Evolutionary conservation across 495 filamentous ascomycete genomes (phyloP).

Genomic region (Aspergillus ellipticus): DNA sequence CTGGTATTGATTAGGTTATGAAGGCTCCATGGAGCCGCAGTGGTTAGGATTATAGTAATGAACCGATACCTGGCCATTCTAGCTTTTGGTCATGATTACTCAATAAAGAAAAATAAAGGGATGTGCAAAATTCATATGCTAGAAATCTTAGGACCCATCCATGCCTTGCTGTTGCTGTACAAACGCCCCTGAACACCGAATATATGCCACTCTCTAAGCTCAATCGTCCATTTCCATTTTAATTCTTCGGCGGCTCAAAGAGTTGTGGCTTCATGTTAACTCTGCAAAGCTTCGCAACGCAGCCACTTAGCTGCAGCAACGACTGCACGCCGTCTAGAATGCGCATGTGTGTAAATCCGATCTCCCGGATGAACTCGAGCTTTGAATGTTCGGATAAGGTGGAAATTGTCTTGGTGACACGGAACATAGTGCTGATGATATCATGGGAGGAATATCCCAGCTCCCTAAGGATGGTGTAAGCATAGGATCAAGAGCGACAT

Average conservation of each 20-base stretch:
- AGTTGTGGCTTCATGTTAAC: conserved; percentile 91
- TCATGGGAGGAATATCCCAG: conserved; percentile 95
- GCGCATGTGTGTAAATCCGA: conserved; percentile 99
- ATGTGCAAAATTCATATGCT: not conserved
- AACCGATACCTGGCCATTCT: not conserved
- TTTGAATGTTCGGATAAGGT: conserved; percentile 89
- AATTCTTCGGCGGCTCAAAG: conserved; percentile 57
- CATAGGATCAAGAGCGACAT: not conserved
- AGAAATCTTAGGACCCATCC: not conserved
- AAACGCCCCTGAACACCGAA: conserved; percentile 16
- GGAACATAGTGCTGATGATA: conserved; percentile 98
- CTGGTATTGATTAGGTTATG: not conserved
- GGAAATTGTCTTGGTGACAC: conserved; percentile 91
- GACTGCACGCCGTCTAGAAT: conserved; percentile 96
- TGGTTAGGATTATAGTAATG: not conserved
- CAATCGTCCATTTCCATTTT: conserved; percentile 9
- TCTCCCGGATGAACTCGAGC: conserved; percentile 94
- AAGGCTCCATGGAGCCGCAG: not conserved
- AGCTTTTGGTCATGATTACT: not conserved
- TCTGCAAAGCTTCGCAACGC: conserved; percentile 82
- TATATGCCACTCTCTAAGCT: conserved; percentile 8
- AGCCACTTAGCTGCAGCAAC: conserved; percentile 86
- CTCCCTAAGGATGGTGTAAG: conserved; percentile 42
- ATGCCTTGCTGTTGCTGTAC: conserved; percentile 1
- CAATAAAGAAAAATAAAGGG: not conserved